These are phyloP conservation scores for Pseudozyma sp. DNA, from an alignment of 1,284 basidiomycete genomes.

Conservation along the genomic window DNA sequence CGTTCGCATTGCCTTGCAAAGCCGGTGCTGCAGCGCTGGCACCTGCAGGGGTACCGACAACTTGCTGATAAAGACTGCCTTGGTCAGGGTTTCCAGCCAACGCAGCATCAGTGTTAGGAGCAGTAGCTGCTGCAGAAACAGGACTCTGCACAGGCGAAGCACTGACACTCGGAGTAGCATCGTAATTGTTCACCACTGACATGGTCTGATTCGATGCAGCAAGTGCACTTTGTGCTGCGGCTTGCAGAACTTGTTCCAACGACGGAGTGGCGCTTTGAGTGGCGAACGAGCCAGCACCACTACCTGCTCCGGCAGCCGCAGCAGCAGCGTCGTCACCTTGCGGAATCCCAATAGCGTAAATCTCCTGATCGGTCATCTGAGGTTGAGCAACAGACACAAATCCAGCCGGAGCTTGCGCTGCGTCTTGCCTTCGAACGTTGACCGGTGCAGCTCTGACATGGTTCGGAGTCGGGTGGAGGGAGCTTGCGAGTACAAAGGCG, in stretches of 20 bases:
- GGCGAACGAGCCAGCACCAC: no score
- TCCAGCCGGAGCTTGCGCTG: constrained; percentile 14
- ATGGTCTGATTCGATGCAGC: constrained; percentile 12
- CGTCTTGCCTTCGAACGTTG: constrained; percentile 17
- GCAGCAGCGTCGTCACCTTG: background rate
- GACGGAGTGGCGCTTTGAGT: background rate
- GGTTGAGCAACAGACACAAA: constrained; percentile 42
- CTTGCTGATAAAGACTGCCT: background rate
- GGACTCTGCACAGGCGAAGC: constrained; percentile 2
- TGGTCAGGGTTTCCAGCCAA: background rate
- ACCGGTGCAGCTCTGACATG: constrained; percentile 31
- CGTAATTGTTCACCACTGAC: constrained; percentile 19
- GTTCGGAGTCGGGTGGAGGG: constrained; percentile 11
- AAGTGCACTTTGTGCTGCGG: constrained; percentile 15
- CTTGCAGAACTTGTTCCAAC: constrained; percentile 23
- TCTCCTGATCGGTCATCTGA: constrained; percentile 37
- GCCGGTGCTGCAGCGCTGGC: constrained; percentile 2
- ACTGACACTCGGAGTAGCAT: constrained; percentile 14
- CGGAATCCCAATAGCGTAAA: constrained; percentile 40
- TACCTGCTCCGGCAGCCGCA: background rate
- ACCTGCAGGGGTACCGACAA: constrained; percentile 7
- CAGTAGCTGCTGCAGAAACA: background rate
- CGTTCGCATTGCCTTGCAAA: constrained; percentile 25
- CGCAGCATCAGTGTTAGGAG: constrained; percentile 2
- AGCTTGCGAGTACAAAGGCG: constrained; percentile 32